Percentiles rank a stretch among this genome's conserved stretches.
phyloP scores from a whole-genome alignment of 2,329 filamentous ascomycete species.

The Sporothrix dimorphospora region DNA sequence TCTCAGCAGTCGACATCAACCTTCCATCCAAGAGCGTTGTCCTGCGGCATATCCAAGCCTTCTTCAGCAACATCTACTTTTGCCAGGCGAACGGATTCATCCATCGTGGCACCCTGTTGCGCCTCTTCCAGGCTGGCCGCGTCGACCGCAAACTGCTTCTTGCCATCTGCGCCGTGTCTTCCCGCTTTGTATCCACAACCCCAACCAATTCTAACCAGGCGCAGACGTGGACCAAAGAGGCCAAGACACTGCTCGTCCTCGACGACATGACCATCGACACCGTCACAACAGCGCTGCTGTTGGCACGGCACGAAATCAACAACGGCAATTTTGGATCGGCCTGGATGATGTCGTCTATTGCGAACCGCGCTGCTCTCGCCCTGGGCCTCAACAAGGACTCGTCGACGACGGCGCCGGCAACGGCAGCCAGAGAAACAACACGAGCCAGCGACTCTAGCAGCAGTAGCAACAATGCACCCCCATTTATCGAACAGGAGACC shows the following conservation, averaged over 20 bases:
- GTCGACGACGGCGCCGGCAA: too few species aligned
- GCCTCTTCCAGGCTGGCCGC: neutral
- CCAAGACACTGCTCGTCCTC: slow-evolving; percentile 13
- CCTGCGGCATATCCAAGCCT: neutral
- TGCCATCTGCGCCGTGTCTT: neutral
- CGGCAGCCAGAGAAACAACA: too few species aligned
- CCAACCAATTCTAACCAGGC: neutral
- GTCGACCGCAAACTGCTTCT: neutral
- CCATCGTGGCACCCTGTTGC: neutral
- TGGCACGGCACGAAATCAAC: slow-evolving; percentile 9
- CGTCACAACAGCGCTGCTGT: neutral
- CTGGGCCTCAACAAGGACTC: neutral
- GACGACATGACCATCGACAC: slow-evolving; percentile 18
- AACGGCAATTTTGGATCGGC: slow-evolving; percentile 4
- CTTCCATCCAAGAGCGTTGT: neutral
- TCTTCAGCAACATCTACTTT: neutral
- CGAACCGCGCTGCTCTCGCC: neutral
- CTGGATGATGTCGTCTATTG: slow-evolving; percentile 12
- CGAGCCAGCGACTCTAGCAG: too few species aligned
- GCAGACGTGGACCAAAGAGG: slow-evolving; percentile 4
- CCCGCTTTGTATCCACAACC: neutral
- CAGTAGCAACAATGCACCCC: neutral
- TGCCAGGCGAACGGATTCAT: neutral
- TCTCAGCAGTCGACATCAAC: too few species aligned
- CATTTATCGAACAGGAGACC: neutral